Percentiles rank a stretch among this genome's conserved stretches.
phyloP scores from a whole-genome alignment of 2,329 filamentous ascomycete genomes.

The Aspergillus bombycis region DNA sequence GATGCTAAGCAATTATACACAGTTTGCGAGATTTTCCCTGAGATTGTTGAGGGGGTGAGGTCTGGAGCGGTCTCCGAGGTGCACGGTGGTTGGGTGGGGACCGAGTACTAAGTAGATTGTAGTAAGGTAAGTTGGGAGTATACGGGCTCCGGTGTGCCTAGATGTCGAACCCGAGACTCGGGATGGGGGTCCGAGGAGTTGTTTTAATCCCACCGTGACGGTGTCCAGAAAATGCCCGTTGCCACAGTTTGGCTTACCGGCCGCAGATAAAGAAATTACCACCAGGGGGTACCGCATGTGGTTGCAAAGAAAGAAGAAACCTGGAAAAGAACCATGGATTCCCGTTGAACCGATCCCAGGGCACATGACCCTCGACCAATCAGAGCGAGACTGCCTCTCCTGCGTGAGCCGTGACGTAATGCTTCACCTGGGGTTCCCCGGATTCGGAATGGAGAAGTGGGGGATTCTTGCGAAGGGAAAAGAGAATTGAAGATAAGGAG shows the following conservation, averaged over 20 bases:
- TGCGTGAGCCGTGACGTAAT: constrained; percentile 16
- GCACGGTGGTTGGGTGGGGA: background rate
- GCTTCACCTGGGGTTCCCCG: constrained; percentile 16
- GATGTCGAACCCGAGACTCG: background rate
- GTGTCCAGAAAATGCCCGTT: background rate
- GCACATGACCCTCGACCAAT: constrained; percentile 1
- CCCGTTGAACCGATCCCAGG: background rate
- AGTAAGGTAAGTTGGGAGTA: background rate
- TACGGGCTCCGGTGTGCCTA: background rate
- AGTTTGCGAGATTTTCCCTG: background rate
- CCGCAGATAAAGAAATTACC: background rate
- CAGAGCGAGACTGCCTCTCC: background rate
- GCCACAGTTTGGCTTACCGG: background rate
- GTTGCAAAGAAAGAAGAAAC: background rate
- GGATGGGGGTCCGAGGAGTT: background rate
- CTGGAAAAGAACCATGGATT: background rate
- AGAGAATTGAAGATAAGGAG: background rate
- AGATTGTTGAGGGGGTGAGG: background rate
- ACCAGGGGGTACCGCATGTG: background rate
- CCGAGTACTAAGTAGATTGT: background rate
- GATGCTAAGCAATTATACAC: background rate
- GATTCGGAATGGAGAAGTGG: constrained; percentile 8
- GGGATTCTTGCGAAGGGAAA: background rate
- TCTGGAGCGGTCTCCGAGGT: background rate
- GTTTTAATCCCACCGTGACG: background rate